These are phyloP conservation scores for Cercospora sesami DNA, from an alignment of 2,329 filamentous ascomycete genomes.

Conservation along the genomic window DNA sequence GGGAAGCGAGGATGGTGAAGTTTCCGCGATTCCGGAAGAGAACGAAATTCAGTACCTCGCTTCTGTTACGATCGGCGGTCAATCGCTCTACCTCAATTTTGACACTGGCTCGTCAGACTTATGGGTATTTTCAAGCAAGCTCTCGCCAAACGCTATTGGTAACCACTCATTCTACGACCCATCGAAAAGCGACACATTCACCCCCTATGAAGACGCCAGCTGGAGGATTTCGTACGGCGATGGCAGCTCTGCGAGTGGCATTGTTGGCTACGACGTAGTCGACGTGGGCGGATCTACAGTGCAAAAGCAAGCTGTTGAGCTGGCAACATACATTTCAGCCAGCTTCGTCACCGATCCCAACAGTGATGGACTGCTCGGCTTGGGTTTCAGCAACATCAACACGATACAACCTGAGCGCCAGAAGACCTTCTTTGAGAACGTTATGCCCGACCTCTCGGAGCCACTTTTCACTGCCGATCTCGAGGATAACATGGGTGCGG, in stretches of 20 bases:
- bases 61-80: constrained; percentile 68
- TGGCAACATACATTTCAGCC: constrained; percentile 60
- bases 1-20: constrained; percentile 42
- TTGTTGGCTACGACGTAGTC: constrained; percentile 68
- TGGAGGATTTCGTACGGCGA: constrained; percentile 72
- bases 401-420: constrained; percentile 55
- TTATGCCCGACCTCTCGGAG: constrained; percentile 59
- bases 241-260: constrained; percentile 61
- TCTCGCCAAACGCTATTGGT: constrained; percentile 47
- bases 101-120: constrained; percentile 75
- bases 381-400: constrained; percentile 66
- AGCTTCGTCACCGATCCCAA: constrained; percentile 61
- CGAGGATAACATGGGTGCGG: constrained; percentile 53
- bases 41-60: constrained; percentile 70
- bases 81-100: constrained; percentile 68
- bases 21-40: constrained; percentile 63
- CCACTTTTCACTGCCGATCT: constrained; percentile 73
- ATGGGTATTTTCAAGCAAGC: constrained; percentile 68
- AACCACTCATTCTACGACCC: constrained; percentile 60
- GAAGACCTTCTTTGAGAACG: constrained; percentile 74
- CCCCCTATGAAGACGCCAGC: constrained; percentile 50
- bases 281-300: constrained; percentile 66
- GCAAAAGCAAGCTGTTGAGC: constrained; percentile 63
- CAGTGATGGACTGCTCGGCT: constrained; percentile 68
- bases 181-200: constrained; percentile 53